Base-by-base conservation (phyloP, 352 stramenopile species). In the Pythium biforme region DNA sequence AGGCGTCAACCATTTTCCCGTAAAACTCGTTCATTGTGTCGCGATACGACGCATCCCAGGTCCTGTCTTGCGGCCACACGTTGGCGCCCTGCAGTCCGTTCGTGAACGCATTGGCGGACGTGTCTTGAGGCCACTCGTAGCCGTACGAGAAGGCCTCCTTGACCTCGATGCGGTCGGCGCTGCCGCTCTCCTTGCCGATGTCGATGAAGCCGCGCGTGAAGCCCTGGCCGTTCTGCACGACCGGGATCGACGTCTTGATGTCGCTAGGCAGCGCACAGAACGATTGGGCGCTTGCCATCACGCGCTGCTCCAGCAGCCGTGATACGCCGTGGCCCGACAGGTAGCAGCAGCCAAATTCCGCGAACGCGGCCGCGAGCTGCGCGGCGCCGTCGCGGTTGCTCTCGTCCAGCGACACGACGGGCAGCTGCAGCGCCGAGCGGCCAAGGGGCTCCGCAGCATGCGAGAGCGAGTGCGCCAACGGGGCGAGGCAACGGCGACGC, bases 131-230 rank as follows among this genome's bases (percentile, higher is more conserved):
- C 84, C 84, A 93, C 52, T 93, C 84, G 67, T 82, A 91, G 29
- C 84, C 84, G 66, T 90, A 93, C 11, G 84, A 93, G 34, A 93
- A 93, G 3, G 78, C 82, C 56, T 93, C 84, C 55, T 93, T 93
- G 31, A 93, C 84, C 54, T 93, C 81, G 26, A 92, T 82, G 39
- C 79, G 77, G 45, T 90, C 81, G n/a, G 71, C 72, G 62, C 80
- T 90, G 51, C 84, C 81, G 65, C 84, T 91, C 64, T 93, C 84
- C 61, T 84, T 86, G 48, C 84, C 84, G 33, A 93, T 73, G 27
- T 81, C 82, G 57, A 93, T 91, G 75, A 81, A 91, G 10, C 84
- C 84, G 40, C 84, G 84, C 57, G 83, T 90, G 60, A 93, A 93
- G 0, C 84, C 84, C 39, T 88, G 65, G 50, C 73, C 77, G 41